Evolutionary conservation across 1,284 basidiomycete species (phyloP).

Genomic region (Melampsora americana): DNA sequence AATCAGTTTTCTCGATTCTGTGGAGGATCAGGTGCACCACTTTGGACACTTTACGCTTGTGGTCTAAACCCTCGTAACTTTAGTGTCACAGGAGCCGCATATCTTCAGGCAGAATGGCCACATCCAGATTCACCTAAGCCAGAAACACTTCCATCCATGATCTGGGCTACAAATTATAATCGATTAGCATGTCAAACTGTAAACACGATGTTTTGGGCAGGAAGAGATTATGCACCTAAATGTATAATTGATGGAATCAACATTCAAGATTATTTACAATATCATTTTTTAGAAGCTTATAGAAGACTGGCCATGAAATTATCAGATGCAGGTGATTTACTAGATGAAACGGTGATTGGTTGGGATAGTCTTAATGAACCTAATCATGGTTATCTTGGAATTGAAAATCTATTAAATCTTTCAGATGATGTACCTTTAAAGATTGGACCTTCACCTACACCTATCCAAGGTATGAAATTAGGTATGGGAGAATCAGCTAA

Average conservation of each 20-base stretch:
- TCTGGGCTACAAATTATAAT: conserved; percentile 91
- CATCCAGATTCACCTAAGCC: conserved; percentile 65
- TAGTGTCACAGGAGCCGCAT: conserved; percentile 76
- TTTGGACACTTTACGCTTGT: conserved; percentile 88
- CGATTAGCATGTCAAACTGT: conserved; percentile 81
- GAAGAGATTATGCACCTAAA: conserved; percentile 79
- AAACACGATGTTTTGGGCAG: conserved; percentile 92
- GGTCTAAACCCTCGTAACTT: conserved; percentile 83
- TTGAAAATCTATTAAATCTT: conserved; percentile 59
- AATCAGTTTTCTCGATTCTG: conserved; percentile 96
- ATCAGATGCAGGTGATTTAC: conserved; percentile 65
- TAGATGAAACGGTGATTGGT: conserved; percentile 84
- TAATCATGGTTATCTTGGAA: conserved; percentile 77
- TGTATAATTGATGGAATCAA: conserved; percentile 87
- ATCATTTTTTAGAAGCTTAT: conserved; percentile 76
- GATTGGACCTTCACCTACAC: conserved; percentile 76
- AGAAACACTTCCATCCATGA: conserved; percentile 75
- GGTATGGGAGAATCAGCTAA: conserved; percentile 82
- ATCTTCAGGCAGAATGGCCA: conserved; percentile 86
- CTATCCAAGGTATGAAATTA: conserved; percentile 75
- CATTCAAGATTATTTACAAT: conserved; percentile 89
- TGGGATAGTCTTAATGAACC: conserved; percentile 98
- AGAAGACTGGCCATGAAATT: conserved; percentile 73
- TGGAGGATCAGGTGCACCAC: conserved; percentile 91
- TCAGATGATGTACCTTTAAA: conserved; percentile 58